Base-by-base conservation (phyloP, 257 asterid genomes). In the Perilla frutescens region DNA sequence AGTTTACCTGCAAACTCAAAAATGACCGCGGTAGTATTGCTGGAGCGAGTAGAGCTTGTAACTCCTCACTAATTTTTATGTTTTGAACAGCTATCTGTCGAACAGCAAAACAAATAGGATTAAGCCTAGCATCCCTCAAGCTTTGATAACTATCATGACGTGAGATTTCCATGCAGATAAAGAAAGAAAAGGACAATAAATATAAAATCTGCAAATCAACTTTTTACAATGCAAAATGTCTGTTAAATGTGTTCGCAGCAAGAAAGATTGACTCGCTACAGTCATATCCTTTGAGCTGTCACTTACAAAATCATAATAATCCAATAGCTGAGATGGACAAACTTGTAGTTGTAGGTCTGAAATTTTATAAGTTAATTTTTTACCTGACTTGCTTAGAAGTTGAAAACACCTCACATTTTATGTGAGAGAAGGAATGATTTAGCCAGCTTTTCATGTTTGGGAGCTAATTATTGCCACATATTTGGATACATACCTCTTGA, bases 41-140 rank as follows among this genome's bases (percentile, higher is more conserved):
- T 71, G 98, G 98, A 84, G 96, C 92, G 66, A 91, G 77, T 53
- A 91, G 74, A 74, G 97, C 92, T 78, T 93, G 96, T 71, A 93
- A 44, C 68, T 85, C 89, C 45, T 89, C 98, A 60, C 90, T 89
- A 72, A 93, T 89, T 71, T 79, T 82, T 71, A 93, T 81, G 77
- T 88, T 80, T 79, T 89, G 90, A 68, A 93, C 68, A 68, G 89
- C 78, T 77, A 91, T 84, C 97, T 92, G 91, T 47, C 73, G 71
- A 71, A 82, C 39, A 67, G 34, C 41, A 71, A 78, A 76, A 78
- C 34, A 64, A 8, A 58, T 63, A 37, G 48, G 72, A 55, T 11
- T 29, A 34, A 40, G 44, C 40, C 13, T 61, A 64, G 54, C 13
- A 15, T 39, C 20, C 32, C 5, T 47, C 54, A 73, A 36, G 3